Conservation (phyloP, 2,329 filamentous ascomycete genomes). For the Talaromyces pinophilus region DNA sequence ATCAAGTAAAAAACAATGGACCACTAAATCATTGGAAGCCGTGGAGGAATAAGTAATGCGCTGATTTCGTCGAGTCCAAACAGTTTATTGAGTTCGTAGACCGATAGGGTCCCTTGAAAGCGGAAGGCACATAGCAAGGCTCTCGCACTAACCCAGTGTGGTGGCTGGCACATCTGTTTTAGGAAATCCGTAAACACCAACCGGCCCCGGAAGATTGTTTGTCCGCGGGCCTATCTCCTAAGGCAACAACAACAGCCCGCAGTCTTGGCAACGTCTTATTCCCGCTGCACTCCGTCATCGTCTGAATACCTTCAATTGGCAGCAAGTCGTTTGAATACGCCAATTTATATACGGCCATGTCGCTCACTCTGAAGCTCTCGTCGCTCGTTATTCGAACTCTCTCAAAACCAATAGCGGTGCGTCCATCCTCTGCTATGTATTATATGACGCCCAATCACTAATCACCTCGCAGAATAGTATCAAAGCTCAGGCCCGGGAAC, state of each 20-base stretch:
- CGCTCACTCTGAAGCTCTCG: constrained; percentile 65
- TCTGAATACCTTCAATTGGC: constrained; percentile 48
- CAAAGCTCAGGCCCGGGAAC: constrained; percentile 67
- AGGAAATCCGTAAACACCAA: constrained; percentile 45
- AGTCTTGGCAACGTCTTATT: constrained; percentile 57
- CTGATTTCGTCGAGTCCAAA: background rate
- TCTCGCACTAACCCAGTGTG: constrained; percentile 2
- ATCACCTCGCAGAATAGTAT: constrained; percentile 60
- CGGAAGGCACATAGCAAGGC: background rate
- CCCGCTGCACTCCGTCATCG: constrained; percentile 64
- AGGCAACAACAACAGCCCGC: constrained; percentile 21
- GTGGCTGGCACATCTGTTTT: constrained; percentile 31
- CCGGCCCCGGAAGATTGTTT: constrained; percentile 25
- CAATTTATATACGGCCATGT: constrained; percentile 48
- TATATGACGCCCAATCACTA: constrained; percentile 25
- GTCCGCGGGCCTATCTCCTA: constrained; percentile 17
- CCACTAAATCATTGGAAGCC: background rate
- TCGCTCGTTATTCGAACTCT: constrained; percentile 65
- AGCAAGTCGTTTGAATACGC: background rate
- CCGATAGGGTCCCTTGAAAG: background rate
- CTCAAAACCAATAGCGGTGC: constrained; percentile 68
- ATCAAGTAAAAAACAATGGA: background rate
- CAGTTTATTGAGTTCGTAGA: background rate
- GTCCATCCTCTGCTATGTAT: constrained; percentile 25
- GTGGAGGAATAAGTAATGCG: background rate